Evolutionary conservation across 192 early-diverging fungal species (phyloP).

Genomic region (Coemansia sp.): DNA sequence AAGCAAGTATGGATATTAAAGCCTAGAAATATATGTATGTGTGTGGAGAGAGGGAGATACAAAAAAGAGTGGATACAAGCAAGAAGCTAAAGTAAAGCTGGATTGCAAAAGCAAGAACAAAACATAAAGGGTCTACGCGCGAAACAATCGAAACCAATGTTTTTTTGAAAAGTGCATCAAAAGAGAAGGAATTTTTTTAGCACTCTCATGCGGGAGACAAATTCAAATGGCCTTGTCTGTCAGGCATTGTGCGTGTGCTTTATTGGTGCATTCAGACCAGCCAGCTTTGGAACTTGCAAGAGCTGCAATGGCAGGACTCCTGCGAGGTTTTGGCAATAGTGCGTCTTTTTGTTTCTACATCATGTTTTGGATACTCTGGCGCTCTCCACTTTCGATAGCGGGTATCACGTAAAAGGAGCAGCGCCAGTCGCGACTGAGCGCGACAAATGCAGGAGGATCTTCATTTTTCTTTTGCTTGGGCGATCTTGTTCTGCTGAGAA

Average conservation of each 20-base stretch:
- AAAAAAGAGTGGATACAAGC: too few relatives aligned
- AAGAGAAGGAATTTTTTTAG: not conserved
- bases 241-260: not conserved
- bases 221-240: not conserved
- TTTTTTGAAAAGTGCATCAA: constrained; percentile 4
- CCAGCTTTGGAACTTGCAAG: not conserved
- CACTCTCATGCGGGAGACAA: not conserved
- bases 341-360: not conserved
- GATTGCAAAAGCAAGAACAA: not conserved
- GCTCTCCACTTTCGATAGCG: not conserved
- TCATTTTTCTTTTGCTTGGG: not conserved
- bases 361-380: not conserved
- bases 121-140: constrained; percentile 2
- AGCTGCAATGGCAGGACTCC: not conserved
- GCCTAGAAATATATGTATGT: too few relatives aligned
- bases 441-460: not conserved
- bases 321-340: constrained; percentile 1
- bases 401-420: not conserved
- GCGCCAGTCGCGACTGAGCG: not conserved
- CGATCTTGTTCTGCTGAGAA: not conserved
- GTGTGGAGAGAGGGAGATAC: too few relatives aligned
- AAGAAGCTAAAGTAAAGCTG: not conserved
- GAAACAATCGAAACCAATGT: not conserved
- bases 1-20: too few relatives aligned
- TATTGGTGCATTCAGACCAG: not conserved